Conservation (phyloP, 768 basidiomycete species). For the Phylloporus sp. region DNA sequence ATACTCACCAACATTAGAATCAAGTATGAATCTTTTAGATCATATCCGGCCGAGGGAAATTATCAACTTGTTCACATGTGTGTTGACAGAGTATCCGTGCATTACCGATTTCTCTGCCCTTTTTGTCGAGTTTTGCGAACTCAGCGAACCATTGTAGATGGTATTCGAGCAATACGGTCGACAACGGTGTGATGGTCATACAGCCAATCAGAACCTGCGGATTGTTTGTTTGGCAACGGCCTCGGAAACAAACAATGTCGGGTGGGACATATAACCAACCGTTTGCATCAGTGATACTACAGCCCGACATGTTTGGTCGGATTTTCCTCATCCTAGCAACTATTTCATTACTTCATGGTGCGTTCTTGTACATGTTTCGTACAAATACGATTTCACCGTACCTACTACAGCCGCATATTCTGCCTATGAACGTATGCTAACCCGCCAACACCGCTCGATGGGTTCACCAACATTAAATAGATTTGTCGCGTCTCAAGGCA, state of each 20-base stretch:
- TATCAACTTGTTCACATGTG: not conserved
- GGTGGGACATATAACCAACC: too few relatives aligned
- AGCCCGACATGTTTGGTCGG: slow-evolving; percentile 41
- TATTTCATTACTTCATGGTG: slow-evolving; percentile 53
- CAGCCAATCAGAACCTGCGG: too few relatives aligned
- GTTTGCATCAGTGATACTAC: not conserved
- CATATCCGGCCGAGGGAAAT: not conserved
- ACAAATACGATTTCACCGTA: not conserved
- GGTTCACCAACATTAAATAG: slow-evolving; percentile 34
- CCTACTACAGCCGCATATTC: slow-evolving; percentile 69
- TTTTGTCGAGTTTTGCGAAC: too few relatives aligned
- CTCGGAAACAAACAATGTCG: slow-evolving; percentile 4
- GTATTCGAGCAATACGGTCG: too few relatives aligned
- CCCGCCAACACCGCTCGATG: slow-evolving; percentile 16
- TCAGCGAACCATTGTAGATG: too few relatives aligned
- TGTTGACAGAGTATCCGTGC: too few relatives aligned
- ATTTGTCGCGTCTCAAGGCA: slow-evolving; percentile 72
- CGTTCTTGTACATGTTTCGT: slow-evolving; percentile 33
- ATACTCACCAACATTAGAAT: too few relatives aligned
- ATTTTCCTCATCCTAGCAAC: slow-evolving; percentile 43
- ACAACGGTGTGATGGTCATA: too few relatives aligned
- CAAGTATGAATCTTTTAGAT: not conserved
- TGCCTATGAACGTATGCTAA: slow-evolving; percentile 66
- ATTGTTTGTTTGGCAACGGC: slow-evolving; percentile 14
- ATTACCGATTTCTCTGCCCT: too few relatives aligned